phyloP scores from a whole-genome alignment of 331 rosid species.

The Pyrus hybrid region DNA sequence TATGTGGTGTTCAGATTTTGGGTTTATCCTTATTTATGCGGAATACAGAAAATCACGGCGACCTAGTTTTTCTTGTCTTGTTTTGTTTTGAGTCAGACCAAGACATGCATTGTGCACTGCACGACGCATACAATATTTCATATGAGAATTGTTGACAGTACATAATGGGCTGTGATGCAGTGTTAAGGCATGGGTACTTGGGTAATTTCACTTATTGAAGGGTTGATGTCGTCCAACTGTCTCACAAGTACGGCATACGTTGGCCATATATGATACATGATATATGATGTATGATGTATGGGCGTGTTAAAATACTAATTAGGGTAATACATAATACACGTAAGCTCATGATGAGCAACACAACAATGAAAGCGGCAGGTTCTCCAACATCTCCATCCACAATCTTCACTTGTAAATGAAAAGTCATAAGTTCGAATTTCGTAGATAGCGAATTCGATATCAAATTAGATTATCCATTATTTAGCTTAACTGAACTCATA shows the following conservation, averaged over 20 bases:
- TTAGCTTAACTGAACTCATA: too few relatives aligned
- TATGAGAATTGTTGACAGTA: neutral
- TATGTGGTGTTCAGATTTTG: too few relatives aligned
- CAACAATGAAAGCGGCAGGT: neutral
- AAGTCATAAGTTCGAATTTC: accelerated
- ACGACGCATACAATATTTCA: neutral
- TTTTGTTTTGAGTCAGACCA: neutral
- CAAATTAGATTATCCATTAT: too few relatives aligned
- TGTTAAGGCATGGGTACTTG: neutral
- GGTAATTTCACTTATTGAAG: neutral
- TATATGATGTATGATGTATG: neutral
- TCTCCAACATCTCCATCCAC: neutral
- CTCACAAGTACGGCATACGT: neutral
- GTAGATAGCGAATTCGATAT: accelerated
- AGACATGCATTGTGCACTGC: neutral
- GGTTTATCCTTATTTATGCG: neutral
- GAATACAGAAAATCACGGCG: neutral
- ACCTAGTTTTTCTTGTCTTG: neutral
- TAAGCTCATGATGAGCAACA: neutral
- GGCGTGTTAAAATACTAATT: neutral
- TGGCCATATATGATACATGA: neutral
- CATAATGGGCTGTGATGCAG: neutral
- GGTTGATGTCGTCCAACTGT: neutral
- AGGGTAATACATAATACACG: neutral
- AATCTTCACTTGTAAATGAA: too few relatives aligned